A percentile compares a stretch with the other conserved stretches of the same genome.
Evolutionary conservation across 2,329 filamentous ascomycete species (phyloP).

Genomic region (Fusarium lyarnte): DNA sequence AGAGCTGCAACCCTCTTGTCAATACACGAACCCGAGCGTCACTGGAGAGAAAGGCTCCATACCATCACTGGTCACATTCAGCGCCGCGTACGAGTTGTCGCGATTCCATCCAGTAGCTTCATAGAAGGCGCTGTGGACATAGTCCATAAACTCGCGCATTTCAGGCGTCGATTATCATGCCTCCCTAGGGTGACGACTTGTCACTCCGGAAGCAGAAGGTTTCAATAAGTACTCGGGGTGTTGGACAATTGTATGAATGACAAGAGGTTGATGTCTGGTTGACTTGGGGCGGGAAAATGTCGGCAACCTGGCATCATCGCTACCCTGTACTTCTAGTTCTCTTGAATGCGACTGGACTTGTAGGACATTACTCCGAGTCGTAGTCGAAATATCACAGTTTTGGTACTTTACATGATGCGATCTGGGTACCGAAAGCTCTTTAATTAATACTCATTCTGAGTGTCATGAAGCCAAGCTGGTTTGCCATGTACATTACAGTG

Average conservation of each 20-base stretch:
- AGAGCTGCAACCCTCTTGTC: constrained; percentile 65
- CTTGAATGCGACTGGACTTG: not conserved
- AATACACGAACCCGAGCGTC: constrained; percentile 23
- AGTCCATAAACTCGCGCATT: constrained; percentile 98
- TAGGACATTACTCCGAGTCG: not conserved
- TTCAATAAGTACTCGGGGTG: not conserved
- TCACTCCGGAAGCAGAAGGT: constrained; percentile 29
- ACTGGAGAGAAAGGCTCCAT: constrained; percentile 32
- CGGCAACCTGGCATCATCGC: not conserved
- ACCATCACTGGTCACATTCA: constrained; percentile 87
- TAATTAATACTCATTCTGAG: not conserved
- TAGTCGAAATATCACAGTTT: not conserved
- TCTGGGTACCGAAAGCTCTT: too few species aligned
- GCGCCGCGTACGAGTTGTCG: constrained; percentile 89
- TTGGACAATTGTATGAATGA: not conserved
- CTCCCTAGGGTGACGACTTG: constrained; percentile 19
- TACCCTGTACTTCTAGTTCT: constrained; percentile 14
- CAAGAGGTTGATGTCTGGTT: not conserved
- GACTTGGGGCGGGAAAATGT: constrained; percentile 14
- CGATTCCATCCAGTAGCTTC: constrained; percentile 86
- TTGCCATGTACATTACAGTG: not conserved
- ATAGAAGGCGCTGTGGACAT: constrained; percentile 91
- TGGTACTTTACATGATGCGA: not conserved
- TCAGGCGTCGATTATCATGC: constrained; percentile 47
- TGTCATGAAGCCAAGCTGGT: too few species aligned